Percentiles rank a stretch among this genome's conserved stretches.
Conservation (phyloP, 2,329 filamentous ascomycete genomes). For the Epichloe amarillans region DNA sequence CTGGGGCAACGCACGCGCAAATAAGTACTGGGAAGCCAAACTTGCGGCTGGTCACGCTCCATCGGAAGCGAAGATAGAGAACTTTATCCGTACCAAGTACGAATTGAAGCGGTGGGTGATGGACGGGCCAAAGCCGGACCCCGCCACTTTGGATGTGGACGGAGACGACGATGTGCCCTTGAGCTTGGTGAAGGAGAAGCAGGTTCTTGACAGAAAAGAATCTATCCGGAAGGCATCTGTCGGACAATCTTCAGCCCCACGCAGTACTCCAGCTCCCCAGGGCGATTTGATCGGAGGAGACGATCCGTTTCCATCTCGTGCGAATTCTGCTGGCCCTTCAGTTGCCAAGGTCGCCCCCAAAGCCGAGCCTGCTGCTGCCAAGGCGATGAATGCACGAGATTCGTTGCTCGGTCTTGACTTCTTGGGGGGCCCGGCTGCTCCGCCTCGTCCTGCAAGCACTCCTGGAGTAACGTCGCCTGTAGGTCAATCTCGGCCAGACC, state of each 20-base stretch:
- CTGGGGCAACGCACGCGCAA: constrained; percentile 93
- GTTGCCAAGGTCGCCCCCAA: constrained; percentile 44
- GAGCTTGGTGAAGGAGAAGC: constrained; percentile 53
- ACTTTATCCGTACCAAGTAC: constrained; percentile 98
- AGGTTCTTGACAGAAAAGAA: constrained; percentile 46
- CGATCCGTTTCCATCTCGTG: constrained; percentile 52
- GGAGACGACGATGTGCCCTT: constrained; percentile 70
- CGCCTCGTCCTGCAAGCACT: constrained; percentile 74
- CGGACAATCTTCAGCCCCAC: constrained; percentile 26
- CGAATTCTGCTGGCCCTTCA: constrained; percentile 60
- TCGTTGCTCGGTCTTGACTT: constrained; percentile 90
- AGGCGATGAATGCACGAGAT: constrained; percentile 64
- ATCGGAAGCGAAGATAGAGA: constrained; percentile 96
- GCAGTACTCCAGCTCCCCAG: constrained; percentile 29
- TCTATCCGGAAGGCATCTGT: constrained; percentile 47
- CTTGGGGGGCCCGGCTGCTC: constrained; percentile 59
- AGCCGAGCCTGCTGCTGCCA: constrained; percentile 50
- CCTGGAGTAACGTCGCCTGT: constrained; percentile 46
- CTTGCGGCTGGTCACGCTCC: constrained; percentile 81
- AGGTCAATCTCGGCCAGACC: constrained; percentile 69
- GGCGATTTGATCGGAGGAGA: constrained; percentile 77
- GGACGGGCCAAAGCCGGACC: constrained; percentile 90
- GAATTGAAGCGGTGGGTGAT: constrained; percentile 99
- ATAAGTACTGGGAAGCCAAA: constrained; percentile 98
- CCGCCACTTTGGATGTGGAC: constrained; percentile 69